Conservation (phyloP, 192 early-diverging fungal genomes). For the Umbelopsis sp. region DNA sequence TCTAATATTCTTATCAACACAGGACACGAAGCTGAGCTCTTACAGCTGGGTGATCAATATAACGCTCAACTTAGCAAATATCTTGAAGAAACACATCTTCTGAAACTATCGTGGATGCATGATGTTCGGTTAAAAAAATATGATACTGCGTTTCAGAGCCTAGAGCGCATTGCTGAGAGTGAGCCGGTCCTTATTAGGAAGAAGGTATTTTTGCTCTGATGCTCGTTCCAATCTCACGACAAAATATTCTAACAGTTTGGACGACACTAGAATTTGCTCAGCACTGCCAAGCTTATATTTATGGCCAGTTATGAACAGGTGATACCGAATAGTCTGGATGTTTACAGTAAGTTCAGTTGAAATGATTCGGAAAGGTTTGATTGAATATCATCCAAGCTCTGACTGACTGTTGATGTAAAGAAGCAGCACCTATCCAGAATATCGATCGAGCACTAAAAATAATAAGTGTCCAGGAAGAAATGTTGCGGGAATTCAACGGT, state of each 20-base stretch:
- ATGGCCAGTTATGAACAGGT: not conserved
- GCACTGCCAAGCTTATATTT: not conserved
- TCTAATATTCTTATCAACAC: not conserved
- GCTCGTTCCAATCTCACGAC: not conserved
- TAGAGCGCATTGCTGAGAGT: not conserved
- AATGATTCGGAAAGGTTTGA: no score
- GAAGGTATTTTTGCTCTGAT: not conserved
- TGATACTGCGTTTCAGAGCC: not conserved
- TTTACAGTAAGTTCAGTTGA: not conserved
- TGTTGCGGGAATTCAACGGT: not conserved
- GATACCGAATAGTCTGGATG: not conserved
- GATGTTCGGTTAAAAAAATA: constrained; percentile 3
- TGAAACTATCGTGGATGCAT: constrained; percentile 5
- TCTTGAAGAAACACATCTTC: not conserved
- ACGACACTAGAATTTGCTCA: not conserved
- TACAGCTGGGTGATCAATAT: not conserved
- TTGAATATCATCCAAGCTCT: no score
- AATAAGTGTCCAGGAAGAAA: not conserved
- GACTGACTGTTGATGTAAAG: not conserved
- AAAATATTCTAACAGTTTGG: not conserved
- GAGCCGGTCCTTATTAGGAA: not conserved
- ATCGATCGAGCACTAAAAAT: not conserved
- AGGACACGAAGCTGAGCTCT: constrained; percentile 5
- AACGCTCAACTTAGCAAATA: not conserved
- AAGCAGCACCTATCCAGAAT: not conserved